phyloP scores from a whole-genome alignment of 2,329 filamentous ascomycete species.

The Penicillium oxalicum region DNA sequence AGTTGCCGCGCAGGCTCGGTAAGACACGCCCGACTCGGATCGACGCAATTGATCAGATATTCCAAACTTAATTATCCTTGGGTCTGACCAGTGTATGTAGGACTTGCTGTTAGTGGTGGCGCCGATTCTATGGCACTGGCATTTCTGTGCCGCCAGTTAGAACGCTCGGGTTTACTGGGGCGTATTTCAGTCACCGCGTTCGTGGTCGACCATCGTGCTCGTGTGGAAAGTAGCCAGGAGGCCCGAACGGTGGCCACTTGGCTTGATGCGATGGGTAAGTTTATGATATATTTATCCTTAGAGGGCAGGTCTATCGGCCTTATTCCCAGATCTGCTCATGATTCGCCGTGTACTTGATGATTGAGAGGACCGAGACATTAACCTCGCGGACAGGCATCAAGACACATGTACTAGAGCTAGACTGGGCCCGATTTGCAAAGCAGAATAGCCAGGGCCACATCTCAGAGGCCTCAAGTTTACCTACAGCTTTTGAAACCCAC shows the following conservation, averaged over 20 bases:
- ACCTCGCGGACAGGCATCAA: constrained; percentile 23
- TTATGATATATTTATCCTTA: neutral
- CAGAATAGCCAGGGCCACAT: neutral
- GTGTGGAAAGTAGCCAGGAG: constrained; percentile 51
- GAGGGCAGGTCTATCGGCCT: too few species aligned
- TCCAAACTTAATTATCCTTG: neutral
- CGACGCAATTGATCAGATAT: neutral
- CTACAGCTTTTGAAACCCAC: constrained; percentile 67
- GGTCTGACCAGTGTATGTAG: constrained; percentile 36
- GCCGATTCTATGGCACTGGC: constrained; percentile 98
- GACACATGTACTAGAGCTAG: constrained; percentile 38
- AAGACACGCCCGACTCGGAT: constrained; percentile 2
- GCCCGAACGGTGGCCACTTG: constrained; percentile 47
- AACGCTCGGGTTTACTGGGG: constrained; percentile 26
- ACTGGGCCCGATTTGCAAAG: constrained; percentile 43
- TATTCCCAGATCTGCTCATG: neutral
- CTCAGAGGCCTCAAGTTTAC: constrained; percentile 30
- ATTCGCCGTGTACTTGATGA: neutral
- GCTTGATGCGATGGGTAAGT: constrained; percentile 41
- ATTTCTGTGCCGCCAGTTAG: constrained; percentile 56
- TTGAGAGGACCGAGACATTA: neutral
- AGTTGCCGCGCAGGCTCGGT: constrained; percentile 26
- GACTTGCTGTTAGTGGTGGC: constrained; percentile 81
- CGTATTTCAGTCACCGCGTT: constrained; percentile 45
- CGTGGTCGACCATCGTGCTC: constrained; percentile 57